Evolutionary conservation across 169 alveolate species (phyloP).

Genomic region (Plasmodium inui): DNA sequence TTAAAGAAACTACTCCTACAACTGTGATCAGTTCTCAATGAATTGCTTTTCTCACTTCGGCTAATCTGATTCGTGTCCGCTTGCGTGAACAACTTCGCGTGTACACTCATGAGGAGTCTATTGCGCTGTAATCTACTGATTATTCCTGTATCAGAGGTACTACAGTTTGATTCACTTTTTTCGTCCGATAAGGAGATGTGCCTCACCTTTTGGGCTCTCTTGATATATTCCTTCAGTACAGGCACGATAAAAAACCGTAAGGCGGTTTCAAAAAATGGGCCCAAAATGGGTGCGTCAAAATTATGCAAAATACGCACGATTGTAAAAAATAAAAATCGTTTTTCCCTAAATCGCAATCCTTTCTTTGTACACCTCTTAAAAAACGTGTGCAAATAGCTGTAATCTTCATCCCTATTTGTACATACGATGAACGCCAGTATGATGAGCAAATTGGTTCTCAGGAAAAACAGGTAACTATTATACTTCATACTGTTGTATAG

Average conservation of each 20-base stretch:
- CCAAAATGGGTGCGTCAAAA: not conserved
- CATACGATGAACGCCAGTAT: constrained; percentile 29
- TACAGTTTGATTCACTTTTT: not conserved
- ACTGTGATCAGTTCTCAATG: not conserved
- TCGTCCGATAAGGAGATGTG: not conserved
- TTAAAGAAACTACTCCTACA: not conserved
- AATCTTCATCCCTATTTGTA: not conserved
- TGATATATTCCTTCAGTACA: constrained; percentile 16
- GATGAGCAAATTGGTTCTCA: constrained; percentile 56
- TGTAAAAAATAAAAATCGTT: constrained; percentile 49
- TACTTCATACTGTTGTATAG: not conserved
- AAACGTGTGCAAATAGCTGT: constrained; percentile 17
- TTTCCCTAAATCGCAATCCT: constrained; percentile 38
- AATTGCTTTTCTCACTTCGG: not conserved
- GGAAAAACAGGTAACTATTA: constrained; percentile 26
- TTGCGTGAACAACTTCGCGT: constrained; percentile 7
- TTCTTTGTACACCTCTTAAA: constrained; percentile 18
- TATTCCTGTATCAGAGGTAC: not conserved
- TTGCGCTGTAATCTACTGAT: not conserved
- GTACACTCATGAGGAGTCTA: constrained; percentile 10
- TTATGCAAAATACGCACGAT: constrained; percentile 4
- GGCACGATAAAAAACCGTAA: constrained; percentile 26
- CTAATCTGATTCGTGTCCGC: not conserved
- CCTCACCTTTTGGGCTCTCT: not conserved
- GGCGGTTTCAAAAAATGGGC: constrained; percentile 17